Percentiles rank a stretch among this genome's conserved stretches.
Conservation (phyloP, 495 filamentous ascomycete species). For the Penicillium canariense region DNA sequence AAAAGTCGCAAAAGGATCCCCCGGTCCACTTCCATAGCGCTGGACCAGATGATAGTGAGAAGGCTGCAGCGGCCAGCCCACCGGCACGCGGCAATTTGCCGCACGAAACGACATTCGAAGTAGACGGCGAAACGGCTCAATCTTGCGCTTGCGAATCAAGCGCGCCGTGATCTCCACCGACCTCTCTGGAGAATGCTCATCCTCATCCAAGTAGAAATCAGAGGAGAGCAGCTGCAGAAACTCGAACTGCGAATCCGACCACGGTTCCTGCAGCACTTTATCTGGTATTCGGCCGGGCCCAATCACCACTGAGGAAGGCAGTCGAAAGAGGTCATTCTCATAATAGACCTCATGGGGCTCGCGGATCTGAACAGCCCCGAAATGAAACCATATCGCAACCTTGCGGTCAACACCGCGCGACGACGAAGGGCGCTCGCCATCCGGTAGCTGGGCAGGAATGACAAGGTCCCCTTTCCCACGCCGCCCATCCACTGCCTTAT, state of each 20-base stretch:
- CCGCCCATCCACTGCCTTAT: constrained; percentile 17
- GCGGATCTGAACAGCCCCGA: constrained; percentile 37
- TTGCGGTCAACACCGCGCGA: constrained; percentile 20
- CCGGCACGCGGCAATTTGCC: constrained; percentile 30
- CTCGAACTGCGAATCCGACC: constrained; percentile 40
- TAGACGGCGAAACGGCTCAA: constrained; percentile 33
- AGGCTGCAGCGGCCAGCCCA: constrained; percentile 31
- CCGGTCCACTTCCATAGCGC: constrained; percentile 23
- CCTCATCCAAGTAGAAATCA: constrained; percentile 39
- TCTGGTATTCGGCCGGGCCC: constrained; percentile 34
- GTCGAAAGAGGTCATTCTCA: constrained; percentile 32
- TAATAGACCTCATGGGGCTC: constrained; percentile 21
- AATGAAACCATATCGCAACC: constrained; percentile 38
- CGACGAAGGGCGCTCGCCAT: neutral
- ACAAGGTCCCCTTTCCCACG: constrained; percentile 35
- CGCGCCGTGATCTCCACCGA: constrained; percentile 15
- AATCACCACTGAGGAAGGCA: constrained; percentile 26
- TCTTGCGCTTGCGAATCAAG: constrained; percentile 35
- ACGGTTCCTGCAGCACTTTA: constrained; percentile 44
- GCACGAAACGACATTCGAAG: constrained; percentile 29
- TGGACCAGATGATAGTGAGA: constrained; percentile 28
- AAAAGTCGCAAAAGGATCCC: constrained; percentile 36
- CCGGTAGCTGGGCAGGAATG: constrained; percentile 17
- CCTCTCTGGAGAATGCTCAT: constrained; percentile 14
- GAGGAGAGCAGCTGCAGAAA: constrained; percentile 38